These are phyloP conservation scores for Geotrichum citri-aurantii DNA, from an alignment of 1,139 yeast genomes.

Conservation along the genomic window DNA sequence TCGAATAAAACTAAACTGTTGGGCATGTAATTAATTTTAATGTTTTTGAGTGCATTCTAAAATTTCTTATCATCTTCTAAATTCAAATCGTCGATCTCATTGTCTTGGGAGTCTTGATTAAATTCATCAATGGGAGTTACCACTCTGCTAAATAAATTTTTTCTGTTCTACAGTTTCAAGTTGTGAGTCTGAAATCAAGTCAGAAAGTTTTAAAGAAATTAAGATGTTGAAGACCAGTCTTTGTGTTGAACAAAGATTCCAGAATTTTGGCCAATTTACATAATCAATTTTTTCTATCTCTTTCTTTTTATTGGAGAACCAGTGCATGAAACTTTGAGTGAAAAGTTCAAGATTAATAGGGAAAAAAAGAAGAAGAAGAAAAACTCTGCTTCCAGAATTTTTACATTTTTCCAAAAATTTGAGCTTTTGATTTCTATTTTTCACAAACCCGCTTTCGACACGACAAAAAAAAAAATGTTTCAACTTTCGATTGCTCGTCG, in stretches of 20 bases:
- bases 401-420: neutral
- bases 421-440: neutral
- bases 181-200: neutral
- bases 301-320: neutral
- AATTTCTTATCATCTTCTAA: too few relatives aligned
- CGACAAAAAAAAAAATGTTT: constrained; percentile 1
- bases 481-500: neutral
- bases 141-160: too few relatives aligned
- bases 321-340: neutral
- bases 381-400: neutral
- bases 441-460: neutral
- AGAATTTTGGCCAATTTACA: neutral
- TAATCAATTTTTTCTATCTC: neutral
- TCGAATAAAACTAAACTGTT: too few relatives aligned
- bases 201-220: neutral
- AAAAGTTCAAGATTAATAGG: too few relatives aligned
- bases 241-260: too few relatives aligned
- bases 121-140: too few relatives aligned
- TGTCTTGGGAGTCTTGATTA: too few relatives aligned
- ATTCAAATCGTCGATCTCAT: too few relatives aligned
- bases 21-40: too few relatives aligned
- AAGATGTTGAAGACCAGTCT: neutral
- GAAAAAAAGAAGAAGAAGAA: neutral
- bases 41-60: too few relatives aligned
- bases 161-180: too few relatives aligned